phyloP scores from a whole-genome alignment of 192 early-diverging fungal species.

The Kickxella alabastrina region DNA sequence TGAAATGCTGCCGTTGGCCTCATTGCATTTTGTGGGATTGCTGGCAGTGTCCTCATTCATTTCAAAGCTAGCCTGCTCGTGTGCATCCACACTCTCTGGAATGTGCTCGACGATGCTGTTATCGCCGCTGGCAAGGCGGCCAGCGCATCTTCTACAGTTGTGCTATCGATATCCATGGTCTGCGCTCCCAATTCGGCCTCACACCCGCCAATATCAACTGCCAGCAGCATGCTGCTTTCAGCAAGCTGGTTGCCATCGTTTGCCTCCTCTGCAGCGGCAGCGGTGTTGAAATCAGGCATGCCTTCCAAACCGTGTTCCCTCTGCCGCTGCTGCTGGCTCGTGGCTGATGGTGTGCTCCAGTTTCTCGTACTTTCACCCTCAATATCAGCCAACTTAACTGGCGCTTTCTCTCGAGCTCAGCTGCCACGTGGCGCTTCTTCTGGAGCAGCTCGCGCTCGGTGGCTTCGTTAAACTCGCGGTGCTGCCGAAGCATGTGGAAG shows the following conservation, averaged over 20 bases:
- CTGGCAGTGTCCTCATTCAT: not conserved
- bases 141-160: slow-evolving; percentile 43
- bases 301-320: no score
- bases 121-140: slow-evolving; percentile 30
- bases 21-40: not conserved
- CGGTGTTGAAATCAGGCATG: no score
- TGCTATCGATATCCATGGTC: slow-evolving; percentile 35
- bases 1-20: not conserved
- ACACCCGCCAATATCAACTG: slow-evolving; percentile 5
- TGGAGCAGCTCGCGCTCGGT: slow-evolving; percentile 48
- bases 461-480: slow-evolving; percentile 53
- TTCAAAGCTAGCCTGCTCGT: not conserved
- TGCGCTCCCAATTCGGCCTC: slow-evolving; percentile 19
- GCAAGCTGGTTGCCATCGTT: not conserved
- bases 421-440: slow-evolving; percentile 40
- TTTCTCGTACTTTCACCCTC: not conserved
- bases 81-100: no score
- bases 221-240: slow-evolving; percentile 21
- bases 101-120: not conserved
- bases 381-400: slow-evolving; percentile 12
- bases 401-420: slow-evolving; percentile 27
- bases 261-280: not conserved
- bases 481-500: slow-evolving; percentile 53
- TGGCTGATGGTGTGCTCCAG: not conserved
- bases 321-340: not conserved